Base-by-base conservation (phyloP, 305 asterid species). In the Solanum hybrid region DNA sequence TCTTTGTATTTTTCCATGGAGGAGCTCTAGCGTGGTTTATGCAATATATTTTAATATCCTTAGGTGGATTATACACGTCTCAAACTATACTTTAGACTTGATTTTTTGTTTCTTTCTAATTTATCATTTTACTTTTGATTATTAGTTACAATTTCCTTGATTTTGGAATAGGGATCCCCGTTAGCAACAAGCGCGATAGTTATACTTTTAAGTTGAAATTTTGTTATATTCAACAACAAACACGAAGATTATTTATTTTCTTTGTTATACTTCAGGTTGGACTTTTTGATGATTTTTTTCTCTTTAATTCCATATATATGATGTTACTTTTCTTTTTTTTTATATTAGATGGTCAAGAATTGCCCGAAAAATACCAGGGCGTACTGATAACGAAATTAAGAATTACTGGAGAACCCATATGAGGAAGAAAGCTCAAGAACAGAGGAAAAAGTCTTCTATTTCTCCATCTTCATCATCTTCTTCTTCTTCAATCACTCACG, bases 371-470 rank as follows among this genome's bases (percentile, higher is more conserved):
- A 74, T 97, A 83, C 99, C 99, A 1, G 99, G 98, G 10, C 95
- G 99, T 91, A 97, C 99, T 0, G 99, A 97, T 89, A 97, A 97
- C 46, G 99, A 97, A 93, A 97, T 97, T 88, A 97, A 97, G 92
- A 97, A 97, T 90, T 97, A 96, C 33, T 96, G 98, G 99, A 93
- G 99, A 51, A 96, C 98, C 5, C 96, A 95, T 91, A 94, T 93
- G 99, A 95, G 99, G 93, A 96, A 96, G 90, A 93, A 92, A 90
- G 97, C 98, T 79, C 99, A 95, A 90, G 98, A 96, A 87, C 98
- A 95, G 83, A 94, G 91, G 92, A 96, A 93, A 90, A 95, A 94
- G 33, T 22, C 26, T 90, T 93, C 16, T 89, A 93, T 12, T 61
- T 91, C 94, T 22, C 81, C 94, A 2, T 92, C 95, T 1, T 92